Base-by-base conservation (phyloP, 2,329 filamentous ascomycete genomes). In the Orbilia blumenaviensis region DNA sequence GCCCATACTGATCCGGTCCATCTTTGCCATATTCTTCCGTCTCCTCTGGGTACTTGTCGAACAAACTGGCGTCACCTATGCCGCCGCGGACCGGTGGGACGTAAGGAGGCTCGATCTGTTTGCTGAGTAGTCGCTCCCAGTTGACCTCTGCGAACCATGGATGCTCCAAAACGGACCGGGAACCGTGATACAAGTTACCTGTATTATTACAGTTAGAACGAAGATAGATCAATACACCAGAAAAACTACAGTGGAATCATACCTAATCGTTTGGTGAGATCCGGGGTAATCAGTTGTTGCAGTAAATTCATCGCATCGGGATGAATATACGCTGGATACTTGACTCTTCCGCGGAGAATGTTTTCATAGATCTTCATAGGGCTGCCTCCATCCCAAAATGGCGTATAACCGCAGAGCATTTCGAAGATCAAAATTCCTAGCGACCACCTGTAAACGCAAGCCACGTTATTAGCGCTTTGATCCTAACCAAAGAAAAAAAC, bases 351-450 rank as follows among this genome's bases (percentile, higher is more conserved):
- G 81, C 93, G 94, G 78, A 99, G 88, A 81, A 99, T 99, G 83
- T 99, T 99, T 85, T 99, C 95, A 85, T 99, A 99, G 81, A 99
- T 99, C 85, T 97, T 97, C 89, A 99, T 96, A 1, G 95, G 94
- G 48, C 93, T 97, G 66, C 94, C 95, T 80, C 92, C 92, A 83
- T 99, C 95, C 94, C 95, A 99, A 86, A 99, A 99, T 3, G 95
- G 95, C 3, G 95, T 99, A 84, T 97, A 99, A 27, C 95, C 95
- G 82, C 95, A 98, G 38, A 99, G 88, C 95, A 99, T 99, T 86
- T 99, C 95, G 83, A 97, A 99, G 83, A 99, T 98, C 80, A 99
- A 86, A 82, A 99, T 98, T 50, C 95, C 95, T 72, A 99, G 87
- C 63, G 94, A 98, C 95, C 95, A 99, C 94, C 94, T 97, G 79